Evolutionary conservation across 1,284 basidiomycete genomes (phyloP).

Genomic region (Sparassis latifolia): DNA sequence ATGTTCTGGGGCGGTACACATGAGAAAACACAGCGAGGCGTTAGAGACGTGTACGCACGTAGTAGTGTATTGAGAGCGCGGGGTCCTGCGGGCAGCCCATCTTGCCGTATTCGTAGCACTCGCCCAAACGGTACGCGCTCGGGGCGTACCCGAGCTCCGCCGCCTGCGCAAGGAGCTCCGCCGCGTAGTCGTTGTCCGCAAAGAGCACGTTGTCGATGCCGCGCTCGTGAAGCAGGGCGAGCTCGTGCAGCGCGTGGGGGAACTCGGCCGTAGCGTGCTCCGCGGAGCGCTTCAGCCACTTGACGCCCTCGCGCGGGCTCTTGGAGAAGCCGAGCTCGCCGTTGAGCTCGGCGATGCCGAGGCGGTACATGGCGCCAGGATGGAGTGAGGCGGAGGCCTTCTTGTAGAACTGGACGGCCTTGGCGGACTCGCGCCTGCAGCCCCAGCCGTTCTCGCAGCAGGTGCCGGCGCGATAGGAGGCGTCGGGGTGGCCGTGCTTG

Average conservation of each 20-base stretch:
- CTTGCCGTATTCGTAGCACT: slow-evolving; percentile 99
- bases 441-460: slow-evolving; percentile 99
- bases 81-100: slow-evolving; percentile 98
- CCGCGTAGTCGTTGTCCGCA: slow-evolving; percentile 92
- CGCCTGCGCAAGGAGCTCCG: slow-evolving; percentile 91
- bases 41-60: slow-evolving; percentile 50
- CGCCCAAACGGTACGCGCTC: slow-evolving; percentile 91
- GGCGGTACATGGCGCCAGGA: slow-evolving; percentile 93
- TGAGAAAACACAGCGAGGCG: slow-evolving; percentile 3
- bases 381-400: slow-evolving; percentile 91
- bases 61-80: slow-evolving; percentile 97
- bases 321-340: slow-evolving; percentile 87
- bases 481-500: slow-evolving; percentile 98
- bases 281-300: slow-evolving; percentile 96
- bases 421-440: slow-evolving; percentile 85
- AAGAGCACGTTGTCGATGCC: slow-evolving; percentile 97
- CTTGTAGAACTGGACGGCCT: slow-evolving; percentile 90
- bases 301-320: slow-evolving; percentile 92
- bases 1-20: slow-evolving; percentile 63
- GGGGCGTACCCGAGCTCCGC: slow-evolving; percentile 95
- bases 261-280: slow-evolving; percentile 94
- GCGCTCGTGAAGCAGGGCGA: slow-evolving; percentile 90
- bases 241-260: slow-evolving; percentile 93
- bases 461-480: slow-evolving; percentile 91
- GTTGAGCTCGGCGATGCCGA: slow-evolving; percentile 95